Conservation (phyloP, 75 land plant genomes). For the Pseudotsuga menziesii region DNA sequence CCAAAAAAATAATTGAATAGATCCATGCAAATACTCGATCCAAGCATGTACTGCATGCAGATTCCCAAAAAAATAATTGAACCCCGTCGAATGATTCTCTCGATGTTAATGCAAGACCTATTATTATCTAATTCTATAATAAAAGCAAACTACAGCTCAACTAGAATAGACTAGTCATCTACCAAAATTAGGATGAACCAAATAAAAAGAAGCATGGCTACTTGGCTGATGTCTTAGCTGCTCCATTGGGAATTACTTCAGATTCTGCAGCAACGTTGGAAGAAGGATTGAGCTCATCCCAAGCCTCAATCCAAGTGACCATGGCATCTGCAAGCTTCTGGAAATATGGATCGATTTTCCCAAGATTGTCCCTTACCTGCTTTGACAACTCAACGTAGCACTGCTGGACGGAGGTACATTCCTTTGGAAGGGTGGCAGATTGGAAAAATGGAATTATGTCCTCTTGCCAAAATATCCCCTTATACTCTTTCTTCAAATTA, state of each 20-base stretch:
- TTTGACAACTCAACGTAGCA: constrained; percentile 67
- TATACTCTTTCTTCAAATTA: constrained; percentile 61
- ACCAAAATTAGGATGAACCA: too few species aligned
- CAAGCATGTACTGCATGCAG: too few species aligned
- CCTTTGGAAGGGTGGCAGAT: constrained; percentile 31
- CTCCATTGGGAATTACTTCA: neutral
- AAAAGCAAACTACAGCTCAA: too few species aligned
- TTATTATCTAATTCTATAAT: too few species aligned
- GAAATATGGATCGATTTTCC: constrained; percentile 63
- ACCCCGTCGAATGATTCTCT: too few species aligned
- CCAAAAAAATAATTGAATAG: too few species aligned
- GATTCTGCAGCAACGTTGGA: constrained; percentile 3
- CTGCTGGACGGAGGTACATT: constrained; percentile 44
- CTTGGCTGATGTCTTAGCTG: neutral
- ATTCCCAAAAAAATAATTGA: too few species aligned
- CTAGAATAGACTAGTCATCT: too few species aligned
- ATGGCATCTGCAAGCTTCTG: constrained; percentile 78
- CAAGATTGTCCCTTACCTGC: constrained; percentile 62
- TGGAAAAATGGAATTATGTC: constrained; percentile 61
- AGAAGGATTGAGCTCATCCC: constrained; percentile 69
- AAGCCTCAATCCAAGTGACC: constrained; percentile 90
- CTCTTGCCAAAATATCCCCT: constrained; percentile 68
- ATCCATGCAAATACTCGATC: too few species aligned
- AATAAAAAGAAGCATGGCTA: too few species aligned
- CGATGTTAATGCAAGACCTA: too few species aligned